Evolutionary conservation across 176 grass and related monocot genomes (phyloP).

Genomic region (Oryza meridionalis): DNA sequence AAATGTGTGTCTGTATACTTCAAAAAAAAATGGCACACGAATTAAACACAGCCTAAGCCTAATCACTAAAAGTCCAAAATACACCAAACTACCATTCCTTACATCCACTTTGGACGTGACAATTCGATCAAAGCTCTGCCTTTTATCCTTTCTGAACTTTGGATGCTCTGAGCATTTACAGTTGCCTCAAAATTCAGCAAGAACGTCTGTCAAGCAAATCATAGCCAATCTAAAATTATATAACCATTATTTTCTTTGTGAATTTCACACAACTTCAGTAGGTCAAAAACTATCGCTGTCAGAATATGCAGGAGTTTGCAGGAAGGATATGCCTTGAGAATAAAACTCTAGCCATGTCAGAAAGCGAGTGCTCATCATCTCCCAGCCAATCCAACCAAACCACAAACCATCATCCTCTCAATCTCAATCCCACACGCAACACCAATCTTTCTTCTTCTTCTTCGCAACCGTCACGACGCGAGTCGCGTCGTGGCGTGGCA

Average conservation of each 20-base stretch:
- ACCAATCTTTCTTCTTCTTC: neutral
- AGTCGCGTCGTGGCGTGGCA: neutral
- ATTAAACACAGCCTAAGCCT: too few species aligned
- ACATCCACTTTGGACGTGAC: neutral
- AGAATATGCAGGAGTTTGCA: neutral
- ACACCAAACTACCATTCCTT: neutral
- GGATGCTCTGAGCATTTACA: neutral
- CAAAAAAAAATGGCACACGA: too few species aligned
- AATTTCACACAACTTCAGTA: neutral
- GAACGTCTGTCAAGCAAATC: neutral
- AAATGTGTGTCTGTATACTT: too few species aligned
- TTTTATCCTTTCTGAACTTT: too few species aligned
- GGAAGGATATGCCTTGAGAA: conserved; percentile 18
- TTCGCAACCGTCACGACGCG: neutral
- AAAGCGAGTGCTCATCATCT: conserved; percentile 16
- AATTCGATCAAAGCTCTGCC: too few species aligned
- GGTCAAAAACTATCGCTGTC: neutral
- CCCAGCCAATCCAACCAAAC: conserved; percentile 20
- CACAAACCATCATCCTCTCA: neutral
- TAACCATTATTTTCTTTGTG: neutral
- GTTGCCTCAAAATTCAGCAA: neutral
- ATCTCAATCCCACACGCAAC: neutral
- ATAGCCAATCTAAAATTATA: neutral
- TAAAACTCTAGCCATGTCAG: neutral
- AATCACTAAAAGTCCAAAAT: neutral